phyloP scores from a whole-genome alignment of 768 basidiomycete genomes.

The Collybiopsis luxurians region DNA sequence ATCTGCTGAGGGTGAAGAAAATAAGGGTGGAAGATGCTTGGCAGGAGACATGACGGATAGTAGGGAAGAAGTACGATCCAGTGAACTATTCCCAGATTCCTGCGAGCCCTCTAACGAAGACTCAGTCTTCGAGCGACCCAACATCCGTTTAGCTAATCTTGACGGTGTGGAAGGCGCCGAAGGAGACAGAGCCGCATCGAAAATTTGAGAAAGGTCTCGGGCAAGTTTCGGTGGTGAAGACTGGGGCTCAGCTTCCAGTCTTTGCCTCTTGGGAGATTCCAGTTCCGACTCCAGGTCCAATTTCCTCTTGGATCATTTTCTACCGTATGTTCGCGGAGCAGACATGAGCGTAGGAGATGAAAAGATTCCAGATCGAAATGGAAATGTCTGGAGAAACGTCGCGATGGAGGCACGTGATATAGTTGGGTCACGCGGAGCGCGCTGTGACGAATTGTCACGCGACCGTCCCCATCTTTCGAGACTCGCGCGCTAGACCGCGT shows the following conservation, averaged over 20 bases:
- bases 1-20: slow-evolving; percentile 17
- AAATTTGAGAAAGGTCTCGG: slow-evolving; percentile 46
- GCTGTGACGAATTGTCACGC: too few species aligned
- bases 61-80: slow-evolving; percentile 16
- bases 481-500: too few species aligned
- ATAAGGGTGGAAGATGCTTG: slow-evolving; percentile 16
- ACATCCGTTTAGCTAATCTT: slow-evolving; percentile 68
- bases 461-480: too few species aligned
- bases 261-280: slow-evolving; percentile 10
- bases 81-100: slow-evolving; percentile 4
- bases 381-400: too few species aligned
- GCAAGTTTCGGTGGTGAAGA: slow-evolving; percentile 22
- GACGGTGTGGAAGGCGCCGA: slow-evolving; percentile 29
- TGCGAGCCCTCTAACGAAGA: slow-evolving; percentile 39
- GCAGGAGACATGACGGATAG: slow-evolving; percentile 16
- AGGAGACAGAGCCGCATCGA: slow-evolving; percentile 31
- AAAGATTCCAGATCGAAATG: too few species aligned
- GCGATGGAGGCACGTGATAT: too few species aligned
- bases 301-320: slow-evolving; percentile 26
- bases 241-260: slow-evolving; percentile 1
- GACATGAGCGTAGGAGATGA: not conserved
- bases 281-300: slow-evolving; percentile 8
- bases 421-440: too few species aligned
- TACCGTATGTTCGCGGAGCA: slow-evolving; percentile 33
- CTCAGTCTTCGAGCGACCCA: slow-evolving; percentile 65